Conservation (phyloP, 2,329 filamentous ascomycete species). For the Fusarium austroafricanum region DNA sequence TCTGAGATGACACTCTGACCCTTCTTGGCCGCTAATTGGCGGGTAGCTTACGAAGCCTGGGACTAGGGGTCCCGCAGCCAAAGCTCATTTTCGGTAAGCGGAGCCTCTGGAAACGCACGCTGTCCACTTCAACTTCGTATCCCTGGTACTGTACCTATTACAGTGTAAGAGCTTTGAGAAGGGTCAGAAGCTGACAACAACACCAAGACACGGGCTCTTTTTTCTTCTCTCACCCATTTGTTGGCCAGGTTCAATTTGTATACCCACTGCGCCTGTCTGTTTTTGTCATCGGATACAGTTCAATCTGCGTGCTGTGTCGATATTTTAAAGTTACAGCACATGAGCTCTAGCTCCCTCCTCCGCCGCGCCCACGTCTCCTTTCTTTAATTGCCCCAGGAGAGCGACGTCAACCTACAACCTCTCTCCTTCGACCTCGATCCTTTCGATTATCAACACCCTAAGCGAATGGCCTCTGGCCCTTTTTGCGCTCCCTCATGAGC, state of each 20-base stretch:
- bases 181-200: constrained; percentile 26
- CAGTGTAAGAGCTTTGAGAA: constrained; percentile 23
- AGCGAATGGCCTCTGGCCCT: constrained; percentile 59
- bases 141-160: constrained; percentile 16
- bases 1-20: constrained; percentile 4
- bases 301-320: constrained; percentile 1
- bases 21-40: constrained; percentile 9
- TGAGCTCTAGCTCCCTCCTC: constrained; percentile 33
- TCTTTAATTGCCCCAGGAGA: constrained; percentile 37
- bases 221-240: background rate
- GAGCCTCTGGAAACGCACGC: constrained; percentile 37
- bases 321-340: constrained; percentile 6
- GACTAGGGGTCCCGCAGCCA: constrained; percentile 14
- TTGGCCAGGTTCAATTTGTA: background rate
- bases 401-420: constrained; percentile 33
- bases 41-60: constrained; percentile 21
- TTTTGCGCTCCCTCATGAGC: constrained; percentile 75
- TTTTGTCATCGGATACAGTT: background rate
- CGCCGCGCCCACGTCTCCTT: constrained; percentile 34
- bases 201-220: constrained; percentile 20
- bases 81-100: constrained; percentile 36
- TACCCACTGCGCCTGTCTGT: background rate
- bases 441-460: constrained; percentile 20
- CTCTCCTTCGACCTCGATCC: constrained; percentile 9
- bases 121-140: constrained; percentile 40